A percentile compares a stretch with the other conserved stretches of the same genome.
These are phyloP conservation scores for Podospora pseudopauciseta DNA, from an alignment of 495 filamentous ascomycete genomes.

Conservation along the genomic window DNA sequence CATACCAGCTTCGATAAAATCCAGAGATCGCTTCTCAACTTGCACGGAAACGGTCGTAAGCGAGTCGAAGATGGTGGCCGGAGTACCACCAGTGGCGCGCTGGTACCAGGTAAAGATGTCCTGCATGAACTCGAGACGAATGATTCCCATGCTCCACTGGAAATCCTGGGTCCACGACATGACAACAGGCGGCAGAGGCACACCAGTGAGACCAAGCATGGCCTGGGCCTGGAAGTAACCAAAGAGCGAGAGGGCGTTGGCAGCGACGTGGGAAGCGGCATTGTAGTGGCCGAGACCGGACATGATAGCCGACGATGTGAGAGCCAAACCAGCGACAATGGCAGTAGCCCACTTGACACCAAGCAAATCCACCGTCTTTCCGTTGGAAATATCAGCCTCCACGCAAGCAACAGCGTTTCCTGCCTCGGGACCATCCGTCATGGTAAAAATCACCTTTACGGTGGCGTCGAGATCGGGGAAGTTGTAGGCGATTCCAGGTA, in stretches of 20 bases:
- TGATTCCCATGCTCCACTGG: conserved; percentile 98
- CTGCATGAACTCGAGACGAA: conserved; percentile 82
- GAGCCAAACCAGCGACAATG: conserved; percentile 79
- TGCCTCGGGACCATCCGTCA: conserved; percentile 43
- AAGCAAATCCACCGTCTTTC: conserved; percentile 86
- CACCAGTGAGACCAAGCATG: conserved; percentile 80
- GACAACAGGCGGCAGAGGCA: conserved; percentile 83
- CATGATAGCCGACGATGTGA: conserved; percentile 79
- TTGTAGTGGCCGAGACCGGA: conserved; percentile 88
- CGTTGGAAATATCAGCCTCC: conserved; percentile 84
- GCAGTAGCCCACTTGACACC: conserved; percentile 92
- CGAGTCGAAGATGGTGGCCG: conserved; percentile 73
- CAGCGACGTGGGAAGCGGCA: conserved; percentile 91
- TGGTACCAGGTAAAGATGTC: conserved; percentile 94
- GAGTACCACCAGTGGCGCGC: conserved; percentile 84
- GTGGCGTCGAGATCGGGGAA: conserved; percentile 90
- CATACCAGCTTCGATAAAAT: conserved; percentile 30
- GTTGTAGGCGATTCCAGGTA: conserved; percentile 83
- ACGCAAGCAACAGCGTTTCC: conserved; percentile 75
- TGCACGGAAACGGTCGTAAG: conserved; percentile 77
- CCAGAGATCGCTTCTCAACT: conserved; percentile 69
- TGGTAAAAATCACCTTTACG: conserved; percentile 76
- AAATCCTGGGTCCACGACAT: conserved; percentile 97
- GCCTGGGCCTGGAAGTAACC: conserved; percentile 97
- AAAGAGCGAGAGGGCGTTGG: conserved; percentile 91